Evolutionary conservation across 306 rosid species (phyloP).

Genomic region (Fragaria nilgerrensis): DNA sequence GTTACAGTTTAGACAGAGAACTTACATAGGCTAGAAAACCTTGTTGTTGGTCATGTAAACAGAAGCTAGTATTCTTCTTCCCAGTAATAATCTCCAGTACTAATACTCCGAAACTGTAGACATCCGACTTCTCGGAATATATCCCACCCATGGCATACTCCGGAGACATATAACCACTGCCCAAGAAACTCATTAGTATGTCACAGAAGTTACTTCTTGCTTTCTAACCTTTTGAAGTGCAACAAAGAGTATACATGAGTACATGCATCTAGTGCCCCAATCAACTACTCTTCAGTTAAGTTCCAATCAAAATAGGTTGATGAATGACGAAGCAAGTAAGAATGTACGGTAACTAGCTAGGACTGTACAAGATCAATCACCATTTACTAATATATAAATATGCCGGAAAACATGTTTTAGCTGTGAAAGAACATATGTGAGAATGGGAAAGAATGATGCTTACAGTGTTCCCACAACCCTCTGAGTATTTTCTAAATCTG

Average conservation of each 20-base stretch:
- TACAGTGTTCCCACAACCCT: conserved; percentile 36
- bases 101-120: conserved; percentile 77
- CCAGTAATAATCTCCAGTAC: conserved; percentile 69
- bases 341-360: too few relatives aligned
- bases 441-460: background rate
- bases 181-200: too few relatives aligned
- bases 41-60: background rate
- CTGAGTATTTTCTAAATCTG: conserved; percentile 10
- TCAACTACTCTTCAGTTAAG: too few relatives aligned
- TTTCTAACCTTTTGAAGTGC: background rate
- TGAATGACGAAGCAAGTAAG: too few relatives aligned
- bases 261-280: too few relatives aligned
- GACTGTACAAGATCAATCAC: too few relatives aligned
- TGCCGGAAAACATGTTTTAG: too few relatives aligned
- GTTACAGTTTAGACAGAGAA: background rate
- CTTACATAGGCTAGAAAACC: conserved; percentile 36
- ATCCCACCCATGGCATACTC: conserved; percentile 56
- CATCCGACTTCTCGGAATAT: conserved; percentile 77
- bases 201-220: too few relatives aligned
- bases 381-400: background rate
- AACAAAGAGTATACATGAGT: too few relatives aligned
- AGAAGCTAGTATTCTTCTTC: conserved; percentile 58
- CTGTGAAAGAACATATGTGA: background rate
- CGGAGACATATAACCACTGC: conserved; percentile 19
- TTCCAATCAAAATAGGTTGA: too few relatives aligned